Conservation (phyloP, 2,329 filamentous ascomycete genomes). For the Aspergillus flavus region DNA sequence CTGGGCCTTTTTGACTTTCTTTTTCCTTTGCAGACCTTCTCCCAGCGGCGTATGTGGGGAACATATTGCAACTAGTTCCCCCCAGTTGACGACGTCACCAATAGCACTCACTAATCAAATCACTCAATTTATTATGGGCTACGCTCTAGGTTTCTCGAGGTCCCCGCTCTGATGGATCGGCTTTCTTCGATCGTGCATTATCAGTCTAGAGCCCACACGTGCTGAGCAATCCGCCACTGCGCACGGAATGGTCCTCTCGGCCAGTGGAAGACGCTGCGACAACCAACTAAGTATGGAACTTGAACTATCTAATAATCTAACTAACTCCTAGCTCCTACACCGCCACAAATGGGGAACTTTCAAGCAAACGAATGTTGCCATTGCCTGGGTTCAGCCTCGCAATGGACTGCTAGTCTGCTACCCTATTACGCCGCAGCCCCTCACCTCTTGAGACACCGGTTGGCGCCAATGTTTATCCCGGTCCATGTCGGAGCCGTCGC, state of each 20-base stretch:
- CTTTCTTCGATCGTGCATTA: slow-evolving; percentile 13
- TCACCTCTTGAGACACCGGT: slow-evolving; percentile 21
- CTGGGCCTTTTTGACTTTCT: background rate
- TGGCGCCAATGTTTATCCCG: slow-evolving; percentile 9
- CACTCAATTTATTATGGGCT: background rate
- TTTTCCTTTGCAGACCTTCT: background rate
- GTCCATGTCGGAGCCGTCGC: slow-evolving; percentile 1
- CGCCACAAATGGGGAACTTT: slow-evolving; percentile 11
- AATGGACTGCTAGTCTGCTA: background rate
- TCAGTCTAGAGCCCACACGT: slow-evolving; percentile 3
- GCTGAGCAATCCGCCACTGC: background rate
- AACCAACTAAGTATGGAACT: background rate
- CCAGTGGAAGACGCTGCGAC: background rate
- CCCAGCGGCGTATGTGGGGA: background rate
- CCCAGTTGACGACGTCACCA: slow-evolving; percentile 5
- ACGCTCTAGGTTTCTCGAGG: background rate
- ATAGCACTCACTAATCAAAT: background rate
- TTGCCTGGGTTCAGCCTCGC: background rate
- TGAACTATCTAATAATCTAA: background rate
- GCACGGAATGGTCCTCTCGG: background rate
- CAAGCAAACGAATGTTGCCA: background rate
- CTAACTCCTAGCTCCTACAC: slow-evolving; percentile 4
- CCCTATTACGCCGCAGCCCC: slow-evolving; percentile 15
- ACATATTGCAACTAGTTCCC: background rate
- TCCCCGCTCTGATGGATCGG: slow-evolving; percentile 3